Percentiles rank a stretch among this genome's conserved stretches.
phyloP scores from a whole-genome alignment of 352 stramenopile species.

The Globisporangium heterothallicum region DNA sequence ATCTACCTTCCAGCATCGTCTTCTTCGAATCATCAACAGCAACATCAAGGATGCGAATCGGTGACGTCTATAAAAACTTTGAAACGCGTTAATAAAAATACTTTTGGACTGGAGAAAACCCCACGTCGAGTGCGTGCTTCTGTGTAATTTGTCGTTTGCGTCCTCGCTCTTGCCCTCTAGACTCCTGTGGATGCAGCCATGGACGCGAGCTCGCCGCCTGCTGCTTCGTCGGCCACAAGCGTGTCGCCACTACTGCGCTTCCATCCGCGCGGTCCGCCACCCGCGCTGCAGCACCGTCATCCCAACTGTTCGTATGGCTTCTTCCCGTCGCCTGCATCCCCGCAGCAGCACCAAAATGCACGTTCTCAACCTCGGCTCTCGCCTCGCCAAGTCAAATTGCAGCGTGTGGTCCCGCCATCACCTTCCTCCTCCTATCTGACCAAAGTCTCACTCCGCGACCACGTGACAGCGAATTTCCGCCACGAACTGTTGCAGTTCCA shows the following conservation, averaged over 20 bases:
- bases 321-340: conserved; percentile 5
- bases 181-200: too few species aligned
- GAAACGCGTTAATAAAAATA: conserved; percentile 7
- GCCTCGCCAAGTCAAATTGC: conserved; percentile 26
- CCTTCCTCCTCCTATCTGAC: too few species aligned
- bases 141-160: too few species aligned
- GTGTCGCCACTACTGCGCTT: conserved; percentile 3
- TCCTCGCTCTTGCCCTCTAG: too few species aligned
- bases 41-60: background rate
- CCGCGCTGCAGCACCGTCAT: background rate
- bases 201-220: background rate
- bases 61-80: background rate
- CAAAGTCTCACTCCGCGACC: conserved; percentile 23
- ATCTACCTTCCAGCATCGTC: too few species aligned
- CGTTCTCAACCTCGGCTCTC: conserved; percentile 14
- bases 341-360: conserved; percentile 3
- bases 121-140: too few species aligned
- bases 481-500: conserved; percentile 71
- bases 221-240: background rate
- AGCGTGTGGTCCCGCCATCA: conserved; percentile 16
- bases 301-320: too few species aligned
- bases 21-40: too few species aligned
- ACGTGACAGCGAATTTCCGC: conserved; percentile 35
- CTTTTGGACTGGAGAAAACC: background rate
- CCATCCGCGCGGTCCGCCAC: conserved; percentile 2